phyloP scores from a whole-genome alignment of 1,284 basidiomycete genomes.

The Ganoderma lingzhi region DNA sequence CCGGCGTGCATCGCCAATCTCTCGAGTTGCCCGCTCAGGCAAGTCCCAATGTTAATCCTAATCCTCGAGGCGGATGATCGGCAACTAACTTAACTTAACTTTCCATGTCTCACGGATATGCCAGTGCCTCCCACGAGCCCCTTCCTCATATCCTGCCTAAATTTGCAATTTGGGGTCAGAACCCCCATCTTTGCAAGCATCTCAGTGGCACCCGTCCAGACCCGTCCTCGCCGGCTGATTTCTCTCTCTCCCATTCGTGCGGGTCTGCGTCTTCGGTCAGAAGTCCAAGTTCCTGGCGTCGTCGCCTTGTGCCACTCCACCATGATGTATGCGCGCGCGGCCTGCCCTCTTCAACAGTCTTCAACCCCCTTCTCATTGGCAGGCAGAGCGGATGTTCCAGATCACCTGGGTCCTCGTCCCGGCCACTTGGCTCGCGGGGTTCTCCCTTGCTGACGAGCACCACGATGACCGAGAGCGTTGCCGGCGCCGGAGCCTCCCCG shows the following conservation, averaged over 20 bases:
- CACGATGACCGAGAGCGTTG: background rate
- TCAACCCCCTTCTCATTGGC: background rate
- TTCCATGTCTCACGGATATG: background rate
- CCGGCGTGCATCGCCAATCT: background rate
- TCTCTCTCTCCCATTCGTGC: background rate
- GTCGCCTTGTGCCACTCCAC: slow-evolving; percentile 10
- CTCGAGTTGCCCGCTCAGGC: slow-evolving; percentile 5
- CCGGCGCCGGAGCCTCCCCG: background rate
- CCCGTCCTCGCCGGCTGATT: background rate
- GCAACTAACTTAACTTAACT: background rate
- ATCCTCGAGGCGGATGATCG: background rate
- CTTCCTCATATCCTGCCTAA: background rate
- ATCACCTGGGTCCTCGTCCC: background rate
- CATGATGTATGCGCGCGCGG: background rate
- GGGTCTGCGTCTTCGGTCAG: background rate
- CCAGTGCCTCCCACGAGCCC: background rate
- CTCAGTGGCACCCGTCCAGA: background rate
- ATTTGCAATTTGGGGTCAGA: slow-evolving; percentile 16
- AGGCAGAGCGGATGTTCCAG: background rate
- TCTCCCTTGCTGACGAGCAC: background rate
- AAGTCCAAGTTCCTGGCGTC: slow-evolving; percentile 1
- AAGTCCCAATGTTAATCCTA: background rate
- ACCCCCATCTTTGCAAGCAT: slow-evolving; percentile 17
- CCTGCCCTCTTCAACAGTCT: background rate
- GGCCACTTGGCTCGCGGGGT: slow-evolving; percentile 17